phyloP scores from a whole-genome alignment of 192 early-diverging fungal genomes.

The Rhizophagus clarus region DNA sequence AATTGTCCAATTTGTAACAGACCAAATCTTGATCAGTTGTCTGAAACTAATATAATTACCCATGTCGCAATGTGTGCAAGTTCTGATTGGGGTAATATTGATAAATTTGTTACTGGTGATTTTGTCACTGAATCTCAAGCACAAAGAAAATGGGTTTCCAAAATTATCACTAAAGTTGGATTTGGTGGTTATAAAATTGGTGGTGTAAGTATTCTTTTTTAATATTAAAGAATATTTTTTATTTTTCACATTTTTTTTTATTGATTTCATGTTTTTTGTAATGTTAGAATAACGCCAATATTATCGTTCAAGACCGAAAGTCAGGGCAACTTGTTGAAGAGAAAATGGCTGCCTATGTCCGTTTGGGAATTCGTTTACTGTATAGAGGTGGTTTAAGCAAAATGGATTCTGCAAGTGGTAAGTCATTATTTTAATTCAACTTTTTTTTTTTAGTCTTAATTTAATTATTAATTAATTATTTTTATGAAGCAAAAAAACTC shows the following conservation, averaged over 20 bases:
- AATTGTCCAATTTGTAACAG: slow-evolving; percentile 74
- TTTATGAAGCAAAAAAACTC: slow-evolving; percentile 40
- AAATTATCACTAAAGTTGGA: slow-evolving; percentile 65
- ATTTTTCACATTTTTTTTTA: neutral
- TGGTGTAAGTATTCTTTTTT: slow-evolving; percentile 32
- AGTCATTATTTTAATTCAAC: neutral
- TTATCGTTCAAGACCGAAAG: slow-evolving; percentile 71
- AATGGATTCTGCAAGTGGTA: slow-evolving; percentile 45
- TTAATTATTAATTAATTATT: neutral
- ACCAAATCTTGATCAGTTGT: slow-evolving; percentile 49
- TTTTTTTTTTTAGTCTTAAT: neutral
- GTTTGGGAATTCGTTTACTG: slow-evolving; percentile 77
- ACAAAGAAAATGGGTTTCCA: slow-evolving; percentile 68
- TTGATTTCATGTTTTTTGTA: neutral
- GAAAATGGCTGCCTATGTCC: slow-evolving; percentile 75
- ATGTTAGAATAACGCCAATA: slow-evolving; percentile 66
- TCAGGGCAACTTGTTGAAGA: slow-evolving; percentile 75
- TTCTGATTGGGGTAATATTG: slow-evolving; percentile 66
- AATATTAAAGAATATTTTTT: slow-evolving; percentile 20
- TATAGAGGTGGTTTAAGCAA: slow-evolving; percentile 61
- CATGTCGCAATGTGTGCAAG: slow-evolving; percentile 77
- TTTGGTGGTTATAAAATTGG: slow-evolving; percentile 63
- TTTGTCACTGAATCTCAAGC: slow-evolving; percentile 78
- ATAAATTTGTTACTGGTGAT: slow-evolving; percentile 72
- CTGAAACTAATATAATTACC: slow-evolving; percentile 72